A percentile compares a stretch with the other conserved stretches of the same genome.
These are phyloP conservation scores for Gleditsia sinensis DNA, from an alignment of 306 rosid species.

Conservation along the genomic window DNA sequence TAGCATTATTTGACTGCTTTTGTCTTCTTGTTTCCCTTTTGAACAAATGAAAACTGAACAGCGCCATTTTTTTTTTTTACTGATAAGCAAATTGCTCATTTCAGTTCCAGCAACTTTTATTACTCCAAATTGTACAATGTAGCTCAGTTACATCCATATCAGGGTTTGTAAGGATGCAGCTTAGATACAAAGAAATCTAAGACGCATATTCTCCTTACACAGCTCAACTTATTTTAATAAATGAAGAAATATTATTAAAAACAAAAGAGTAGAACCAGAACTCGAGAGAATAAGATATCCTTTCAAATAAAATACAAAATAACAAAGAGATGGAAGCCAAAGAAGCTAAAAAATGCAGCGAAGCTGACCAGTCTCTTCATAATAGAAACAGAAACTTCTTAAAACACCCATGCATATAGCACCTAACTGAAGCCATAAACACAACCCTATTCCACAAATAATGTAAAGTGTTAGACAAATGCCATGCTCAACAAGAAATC, in stretches of 20 bases:
- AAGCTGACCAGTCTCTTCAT: background rate
- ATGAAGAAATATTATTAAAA: background rate
- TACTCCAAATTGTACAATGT: background rate
- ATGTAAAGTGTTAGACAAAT: too few relatives aligned
- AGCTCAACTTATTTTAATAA: background rate
- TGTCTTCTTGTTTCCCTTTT: background rate
- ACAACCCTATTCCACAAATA: background rate
- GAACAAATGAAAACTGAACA: constrained; percentile 23
- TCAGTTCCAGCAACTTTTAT: constrained; percentile 4
- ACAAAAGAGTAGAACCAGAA: background rate
- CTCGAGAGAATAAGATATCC: background rate
- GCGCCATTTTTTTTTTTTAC: constrained; percentile 17
- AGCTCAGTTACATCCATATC: background rate
- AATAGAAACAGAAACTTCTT: background rate
- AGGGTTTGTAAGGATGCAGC: background rate
- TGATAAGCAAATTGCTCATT: constrained; percentile 18
- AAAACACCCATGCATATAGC: background rate
- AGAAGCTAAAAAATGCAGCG: background rate
- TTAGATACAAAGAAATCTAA: constrained; percentile 6
- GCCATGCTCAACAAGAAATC: too few relatives aligned
- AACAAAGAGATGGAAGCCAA: background rate
- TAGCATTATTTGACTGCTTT: constrained; percentile 9
- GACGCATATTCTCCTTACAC: background rate
- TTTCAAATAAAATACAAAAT: background rate
- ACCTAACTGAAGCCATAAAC: background rate